Conservation (phyloP, 2,329 filamentous ascomycete genomes). For the Pseudocercospora musae region DNA sequence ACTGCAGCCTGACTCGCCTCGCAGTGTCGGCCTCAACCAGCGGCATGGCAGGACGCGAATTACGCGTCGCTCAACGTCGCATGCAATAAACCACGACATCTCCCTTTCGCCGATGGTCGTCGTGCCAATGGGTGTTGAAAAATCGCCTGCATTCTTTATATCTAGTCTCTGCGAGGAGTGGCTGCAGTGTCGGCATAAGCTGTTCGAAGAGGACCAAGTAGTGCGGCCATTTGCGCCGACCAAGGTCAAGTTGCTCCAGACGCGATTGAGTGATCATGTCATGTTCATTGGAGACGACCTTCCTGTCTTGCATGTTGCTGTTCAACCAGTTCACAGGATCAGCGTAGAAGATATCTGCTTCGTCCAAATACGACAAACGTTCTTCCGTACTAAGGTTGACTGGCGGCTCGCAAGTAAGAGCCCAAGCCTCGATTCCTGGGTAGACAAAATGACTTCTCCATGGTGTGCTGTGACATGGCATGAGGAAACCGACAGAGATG, state of each 20-base stretch:
- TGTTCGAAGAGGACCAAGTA: conserved; percentile 56
- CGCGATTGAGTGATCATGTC: neutral
- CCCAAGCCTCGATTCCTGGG: conserved; percentile 72
- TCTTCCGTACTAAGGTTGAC: conserved; percentile 62
- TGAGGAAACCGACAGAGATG: conserved; percentile 72
- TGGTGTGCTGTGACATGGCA: conserved; percentile 93
- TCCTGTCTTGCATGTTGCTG: conserved; percentile 37
- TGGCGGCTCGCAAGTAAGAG: conserved; percentile 86
- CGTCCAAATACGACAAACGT: conserved; percentile 72
- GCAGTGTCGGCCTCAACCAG: too few species aligned
- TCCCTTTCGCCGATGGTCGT: conserved; percentile 59
- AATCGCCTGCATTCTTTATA: conserved; percentile 59
- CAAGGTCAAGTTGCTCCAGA: neutral
- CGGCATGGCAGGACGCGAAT: neutral
- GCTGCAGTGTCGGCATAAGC: conserved; percentile 50
- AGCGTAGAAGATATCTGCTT: conserved; percentile 86
- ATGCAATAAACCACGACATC: conserved; percentile 59
- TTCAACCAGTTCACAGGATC: conserved; percentile 50
- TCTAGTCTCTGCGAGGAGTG: conserved; percentile 42
- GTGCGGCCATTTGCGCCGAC: conserved; percentile 41
- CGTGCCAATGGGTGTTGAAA: conserved; percentile 62
- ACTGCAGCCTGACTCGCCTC: too few species aligned
- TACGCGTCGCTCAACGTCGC: conserved; percentile 7
- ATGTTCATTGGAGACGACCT: conserved; percentile 13
- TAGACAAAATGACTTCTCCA: conserved; percentile 88